phyloP scores from a whole-genome alignment of 495 filamentous ascomycete genomes.

The Penicillium odoratum region DNA sequence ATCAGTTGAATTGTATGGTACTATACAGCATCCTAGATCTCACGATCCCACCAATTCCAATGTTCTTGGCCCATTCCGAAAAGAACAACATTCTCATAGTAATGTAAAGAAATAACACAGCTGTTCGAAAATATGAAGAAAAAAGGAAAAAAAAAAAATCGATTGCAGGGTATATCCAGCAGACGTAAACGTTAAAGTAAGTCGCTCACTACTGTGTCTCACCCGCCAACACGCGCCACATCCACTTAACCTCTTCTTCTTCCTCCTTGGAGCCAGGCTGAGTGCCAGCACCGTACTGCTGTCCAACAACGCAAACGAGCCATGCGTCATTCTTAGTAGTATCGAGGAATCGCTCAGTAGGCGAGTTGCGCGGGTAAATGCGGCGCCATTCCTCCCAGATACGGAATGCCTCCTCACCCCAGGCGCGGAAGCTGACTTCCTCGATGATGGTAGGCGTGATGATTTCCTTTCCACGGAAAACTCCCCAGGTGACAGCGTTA shows the following conservation, averaged over 20 bases:
- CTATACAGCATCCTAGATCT: slow-evolving; percentile 29
- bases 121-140: not conserved
- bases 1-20: slow-evolving; percentile 2
- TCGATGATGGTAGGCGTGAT: slow-evolving; percentile 97
- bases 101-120: not conserved
- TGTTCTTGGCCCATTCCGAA: slow-evolving; percentile 12
- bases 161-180: slow-evolving; percentile 22
- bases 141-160: not conserved
- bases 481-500: slow-evolving; percentile 96
- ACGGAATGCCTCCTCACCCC: slow-evolving; percentile 93
- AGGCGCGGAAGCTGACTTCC: slow-evolving; percentile 89
- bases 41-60: slow-evolving; percentile 19
- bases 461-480: slow-evolving; percentile 95
- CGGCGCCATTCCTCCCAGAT: slow-evolving; percentile 94
- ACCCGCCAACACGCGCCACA: slow-evolving; percentile 44
- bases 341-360: slow-evolving; percentile 69
- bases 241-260: slow-evolving; percentile 43
- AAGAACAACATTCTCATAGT: slow-evolving; percentile 2
- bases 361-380: slow-evolving; percentile 68
- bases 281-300: slow-evolving; percentile 63
- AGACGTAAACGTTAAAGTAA: slow-evolving; percentile 3
- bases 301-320: slow-evolving; percentile 90
- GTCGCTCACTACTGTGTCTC: slow-evolving; percentile 22
- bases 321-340: slow-evolving; percentile 66
- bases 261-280: slow-evolving; percentile 43